Conservation (phyloP, 352 stramenopile species). For the Pseudoperonospora humuli region DNA sequence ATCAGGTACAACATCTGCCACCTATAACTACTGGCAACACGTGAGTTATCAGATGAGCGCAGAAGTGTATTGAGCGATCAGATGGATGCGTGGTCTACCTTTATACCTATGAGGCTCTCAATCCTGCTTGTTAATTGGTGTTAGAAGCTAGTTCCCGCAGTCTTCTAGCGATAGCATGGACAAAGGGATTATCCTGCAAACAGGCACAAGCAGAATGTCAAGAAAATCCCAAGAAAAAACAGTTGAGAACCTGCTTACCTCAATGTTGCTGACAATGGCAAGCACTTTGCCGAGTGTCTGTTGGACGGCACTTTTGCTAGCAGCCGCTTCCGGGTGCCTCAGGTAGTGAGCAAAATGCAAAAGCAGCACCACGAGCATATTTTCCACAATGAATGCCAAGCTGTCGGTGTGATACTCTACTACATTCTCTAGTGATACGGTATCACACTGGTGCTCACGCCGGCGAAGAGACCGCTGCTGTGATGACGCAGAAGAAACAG, state of each 20-base stretch:
- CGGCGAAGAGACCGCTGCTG: slow-evolving; percentile 18
- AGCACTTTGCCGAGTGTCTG: slow-evolving; percentile 66
- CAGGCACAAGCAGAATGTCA: slow-evolving; percentile 3
- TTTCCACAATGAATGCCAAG: slow-evolving; percentile 68
- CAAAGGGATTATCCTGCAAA: slow-evolving; percentile 52
- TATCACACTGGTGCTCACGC: slow-evolving; percentile 34
- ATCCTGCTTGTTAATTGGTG: slow-evolving; percentile 14
- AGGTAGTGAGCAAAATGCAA: slow-evolving; percentile 68
- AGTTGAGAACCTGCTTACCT: slow-evolving; percentile 31
- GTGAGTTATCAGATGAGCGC: too few species aligned
- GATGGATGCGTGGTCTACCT: too few species aligned
- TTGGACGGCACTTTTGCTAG: slow-evolving; percentile 23
- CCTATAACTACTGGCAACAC: too few species aligned
- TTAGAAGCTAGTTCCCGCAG: slow-evolving; percentile 48
- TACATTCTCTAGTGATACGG: slow-evolving; percentile 37
- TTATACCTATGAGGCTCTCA: background rate
- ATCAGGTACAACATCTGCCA: too few species aligned
- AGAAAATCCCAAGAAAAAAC: background rate
- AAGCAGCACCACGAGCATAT: slow-evolving; percentile 62
- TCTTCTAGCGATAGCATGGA: slow-evolving; percentile 59
- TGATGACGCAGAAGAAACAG: slow-evolving; percentile 15
- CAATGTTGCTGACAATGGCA: slow-evolving; percentile 47
- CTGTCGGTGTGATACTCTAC: slow-evolving; percentile 75
- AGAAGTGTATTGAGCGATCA: too few species aligned
- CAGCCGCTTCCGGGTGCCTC: slow-evolving; percentile 22